Conservation (phyloP, 805 yeast species). For the Barnettozyma botsteinii region DNA sequence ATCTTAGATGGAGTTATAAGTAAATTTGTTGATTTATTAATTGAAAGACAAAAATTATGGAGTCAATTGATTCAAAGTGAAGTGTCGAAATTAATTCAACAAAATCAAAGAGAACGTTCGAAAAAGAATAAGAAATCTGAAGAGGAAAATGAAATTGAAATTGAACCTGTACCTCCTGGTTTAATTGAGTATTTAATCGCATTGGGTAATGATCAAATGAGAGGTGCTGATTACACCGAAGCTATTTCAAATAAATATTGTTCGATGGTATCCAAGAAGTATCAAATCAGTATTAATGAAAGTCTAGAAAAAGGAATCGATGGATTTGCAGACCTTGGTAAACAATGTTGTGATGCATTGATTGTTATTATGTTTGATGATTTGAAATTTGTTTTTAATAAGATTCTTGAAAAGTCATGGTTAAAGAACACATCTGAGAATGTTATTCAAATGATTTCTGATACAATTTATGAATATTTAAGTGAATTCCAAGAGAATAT, state of each 20-base stretch:
- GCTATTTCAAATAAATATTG: constrained; percentile 62
- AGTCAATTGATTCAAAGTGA: constrained; percentile 48
- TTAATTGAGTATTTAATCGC: constrained; percentile 77
- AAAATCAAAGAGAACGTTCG: constrained; percentile 25
- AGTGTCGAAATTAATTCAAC: constrained; percentile 32
- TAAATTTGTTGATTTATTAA: constrained; percentile 57
- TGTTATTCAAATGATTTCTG: constrained; percentile 56
- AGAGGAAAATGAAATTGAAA: constrained; percentile 34
- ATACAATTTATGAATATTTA: constrained; percentile 71
- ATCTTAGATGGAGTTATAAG: constrained; percentile 74
- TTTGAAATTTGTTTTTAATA: constrained; percentile 52
- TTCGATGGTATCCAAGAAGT: constrained; percentile 59
- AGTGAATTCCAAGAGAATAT: constrained; percentile 52
- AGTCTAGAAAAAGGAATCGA: constrained; percentile 63
- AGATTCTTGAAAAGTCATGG: constrained; percentile 68
- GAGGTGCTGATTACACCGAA: constrained; percentile 63
- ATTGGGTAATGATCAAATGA: constrained; percentile 76
- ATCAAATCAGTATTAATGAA: constrained; percentile 51
- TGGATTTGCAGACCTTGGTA: constrained; percentile 71
- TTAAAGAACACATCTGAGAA: constrained; percentile 34
- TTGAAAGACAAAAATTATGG: constrained; percentile 61
- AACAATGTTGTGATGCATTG: constrained; percentile 51
- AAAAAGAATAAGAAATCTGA: constrained; percentile 25
- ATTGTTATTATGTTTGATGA: constrained; percentile 67
- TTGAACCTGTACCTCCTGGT: constrained; percentile 59